Evolutionary conservation across 768 basidiomycete genomes (phyloP), one percentile per base, ranked within the genome.

Genomic region (Rhodotorula paludigena): DNA sequence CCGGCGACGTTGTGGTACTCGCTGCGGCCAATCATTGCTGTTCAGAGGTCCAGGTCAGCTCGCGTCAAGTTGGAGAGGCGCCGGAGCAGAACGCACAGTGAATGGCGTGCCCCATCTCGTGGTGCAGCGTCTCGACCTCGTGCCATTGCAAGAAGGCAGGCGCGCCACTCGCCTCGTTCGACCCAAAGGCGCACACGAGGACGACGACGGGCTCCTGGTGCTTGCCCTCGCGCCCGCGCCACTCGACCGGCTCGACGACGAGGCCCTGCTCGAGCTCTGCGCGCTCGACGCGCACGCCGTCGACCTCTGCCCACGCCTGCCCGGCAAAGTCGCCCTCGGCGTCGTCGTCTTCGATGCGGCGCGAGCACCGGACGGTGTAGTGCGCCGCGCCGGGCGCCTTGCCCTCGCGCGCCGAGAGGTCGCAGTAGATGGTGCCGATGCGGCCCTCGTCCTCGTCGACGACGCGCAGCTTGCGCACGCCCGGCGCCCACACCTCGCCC

Each of bases 21-120:
- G 14, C 93, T 98, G 53, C 90, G 84, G 51, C 94, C 94, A 69
- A 98, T 87, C 96, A 99, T 99, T 1, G 96, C 94, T 98, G 73
- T 20, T 8, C 35, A 35, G 25, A 38, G 42, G 32, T 35, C 41
- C 60, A 58, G 8, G 44, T 44, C 47, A 53, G 55, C 47, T 49
- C 36, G 6, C 9, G 38, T 47, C 14, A 15, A 0, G 56, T 32
- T 11, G 25, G n/a, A 36, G 30, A 60, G 38, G 41, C 8, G 57
- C 54, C 30, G 53, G 49, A 35, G 57, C 47, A 41, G 38, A 35
- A 82, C 92, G 82, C 75, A 97, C 96, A 99, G 77, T 99, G 96
- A 85, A 99, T 92, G 18, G 96, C 96, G 79, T 99, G 96, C 1
- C 96, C 96, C 92, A 98, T 96, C 80, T 99, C 96, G 74, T 99